Conservation (phyloP, 345 rosid genomes). For the Excoecaria cochinchinensis region DNA sequence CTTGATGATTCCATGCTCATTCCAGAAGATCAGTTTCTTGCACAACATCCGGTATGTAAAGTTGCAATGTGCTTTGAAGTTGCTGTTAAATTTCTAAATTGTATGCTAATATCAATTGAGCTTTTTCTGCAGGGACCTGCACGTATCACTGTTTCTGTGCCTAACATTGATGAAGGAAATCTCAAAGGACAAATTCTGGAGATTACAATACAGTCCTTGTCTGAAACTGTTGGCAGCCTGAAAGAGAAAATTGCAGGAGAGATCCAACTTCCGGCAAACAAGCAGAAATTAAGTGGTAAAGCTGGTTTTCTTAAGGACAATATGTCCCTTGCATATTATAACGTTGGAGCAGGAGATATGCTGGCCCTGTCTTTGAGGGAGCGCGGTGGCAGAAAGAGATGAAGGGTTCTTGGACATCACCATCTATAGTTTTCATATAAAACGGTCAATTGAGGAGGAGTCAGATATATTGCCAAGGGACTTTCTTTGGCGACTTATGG, state of each 20-base stretch:
- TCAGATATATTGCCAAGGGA: constrained; percentile 8
- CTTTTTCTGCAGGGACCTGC: constrained; percentile 57
- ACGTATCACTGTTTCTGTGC: constrained; percentile 60
- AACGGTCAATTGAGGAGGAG: constrained; percentile 2
- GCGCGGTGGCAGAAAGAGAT: constrained; percentile 90
- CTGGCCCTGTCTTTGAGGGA: constrained; percentile 69
- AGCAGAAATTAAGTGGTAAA: constrained; percentile 87
- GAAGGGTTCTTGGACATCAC: constrained; percentile 26
- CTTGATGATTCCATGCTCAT: constrained; percentile 76
- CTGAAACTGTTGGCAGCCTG: constrained; percentile 77
- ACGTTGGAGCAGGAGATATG: constrained; percentile 61
- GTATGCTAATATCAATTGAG: not conserved
- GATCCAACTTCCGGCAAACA: constrained; percentile 78
- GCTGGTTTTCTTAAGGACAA: constrained; percentile 89
- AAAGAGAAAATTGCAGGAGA: constrained; percentile 93
- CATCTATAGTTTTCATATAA: constrained; percentile 20
- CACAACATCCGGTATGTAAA: constrained; percentile 60
- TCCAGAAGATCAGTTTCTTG: constrained; percentile 77
- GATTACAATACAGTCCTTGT: constrained; percentile 64
- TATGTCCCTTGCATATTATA: constrained; percentile 82
- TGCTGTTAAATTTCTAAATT: not conserved
- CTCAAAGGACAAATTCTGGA: constrained; percentile 69
- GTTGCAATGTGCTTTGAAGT: not conserved
- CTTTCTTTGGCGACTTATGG: constrained; percentile 12
- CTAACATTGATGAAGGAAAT: constrained; percentile 74